Evolutionary conservation across 495 filamentous ascomycete species (phyloP).

Genomic region (Xanthoparmelia taractica): DNA sequence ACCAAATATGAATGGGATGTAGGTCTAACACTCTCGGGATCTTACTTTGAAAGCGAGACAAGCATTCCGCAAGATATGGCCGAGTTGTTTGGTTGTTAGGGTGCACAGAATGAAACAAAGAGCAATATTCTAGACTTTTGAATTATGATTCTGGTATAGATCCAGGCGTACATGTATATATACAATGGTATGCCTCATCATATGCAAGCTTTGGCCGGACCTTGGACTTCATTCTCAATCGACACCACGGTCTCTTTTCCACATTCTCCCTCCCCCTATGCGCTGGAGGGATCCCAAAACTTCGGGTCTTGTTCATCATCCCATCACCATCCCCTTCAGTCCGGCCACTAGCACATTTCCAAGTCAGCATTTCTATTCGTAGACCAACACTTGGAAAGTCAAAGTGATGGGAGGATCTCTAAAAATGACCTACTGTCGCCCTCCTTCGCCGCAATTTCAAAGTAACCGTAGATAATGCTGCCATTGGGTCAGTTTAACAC

Average conservation of each 20-base stretch:
- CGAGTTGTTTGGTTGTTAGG: not conserved
- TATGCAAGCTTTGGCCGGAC: constrained; percentile 6
- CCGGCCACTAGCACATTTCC: too few species aligned
- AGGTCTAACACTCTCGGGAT: not conserved
- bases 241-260: not conserved
- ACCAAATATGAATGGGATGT: not conserved
- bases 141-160: not conserved
- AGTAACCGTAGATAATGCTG: constrained; percentile 98
- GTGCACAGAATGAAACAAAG: not conserved
- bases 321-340: constrained; percentile 59
- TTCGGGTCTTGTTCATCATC: constrained; percentile 14
- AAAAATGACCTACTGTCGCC: too few species aligned
- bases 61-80: not conserved
- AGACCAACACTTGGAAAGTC: too few species aligned
- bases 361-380: too few species aligned
- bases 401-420: too few species aligned
- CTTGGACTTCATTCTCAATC: not conserved
- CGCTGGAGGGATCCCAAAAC: not conserved
- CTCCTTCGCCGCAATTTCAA: constrained; percentile 98
- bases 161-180: constrained; percentile 13
- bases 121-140: constrained; percentile 3
- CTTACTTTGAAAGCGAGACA: not conserved
- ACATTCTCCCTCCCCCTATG: not conserved
- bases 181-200: constrained; percentile 4
- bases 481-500: constrained; percentile 22